Base-by-base conservation (phyloP, 1,284 basidiomycete species). In the Pseudomicrostroma phylloplanum region DNA sequence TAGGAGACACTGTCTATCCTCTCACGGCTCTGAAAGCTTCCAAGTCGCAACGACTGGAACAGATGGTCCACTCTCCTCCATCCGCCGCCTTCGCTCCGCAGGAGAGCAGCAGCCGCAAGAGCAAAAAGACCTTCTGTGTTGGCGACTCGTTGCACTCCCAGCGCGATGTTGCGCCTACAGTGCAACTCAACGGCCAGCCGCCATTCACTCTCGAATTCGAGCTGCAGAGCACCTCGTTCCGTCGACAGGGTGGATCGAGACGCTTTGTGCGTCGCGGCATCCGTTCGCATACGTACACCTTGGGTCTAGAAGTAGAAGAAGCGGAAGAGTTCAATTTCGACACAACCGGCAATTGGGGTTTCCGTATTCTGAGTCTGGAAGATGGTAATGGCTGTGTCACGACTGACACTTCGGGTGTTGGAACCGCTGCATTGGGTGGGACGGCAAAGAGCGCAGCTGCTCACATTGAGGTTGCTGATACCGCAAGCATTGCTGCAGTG, bases 401-500 rank as follows among this genome's bases (percentile, higher is more conserved):
- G 42, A 61, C 67, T 46, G n/a, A 17, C 36, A 36, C 55, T 17
- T 39, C 55, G 13, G 51, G 51, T 15, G 51, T 15, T 7, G 51
- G 25, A 8, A 2, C 2, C 17, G 15, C 21, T 13, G 15, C 15
- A 6, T 6, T 21, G 4, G 51, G 51, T 13, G n/a, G 21, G 8
- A 23, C 6, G 19, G 19, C 51, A 8, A 25, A 19, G 25, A 15
- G 21, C 21, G 13, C 15, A 15, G n/a, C 17, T 15, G 46, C 66
- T n/a, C 61, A 41, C 21, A 56, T 66, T 36, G 91, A 96, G 67
- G 92, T 97, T 11, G 90, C 92, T 6, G 94, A 97, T 80, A 92
- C 90, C 1, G 94, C 94, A 8, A 87, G 90, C 9, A 93, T 98
- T 64, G 85, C 92, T 41, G 87, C 92, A 0, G 86, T 91, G 67